These are phyloP conservation scores for Diaporthe sp. DNA, from an alignment of 2,329 filamentous ascomycete species.

Conservation along the genomic window DNA sequence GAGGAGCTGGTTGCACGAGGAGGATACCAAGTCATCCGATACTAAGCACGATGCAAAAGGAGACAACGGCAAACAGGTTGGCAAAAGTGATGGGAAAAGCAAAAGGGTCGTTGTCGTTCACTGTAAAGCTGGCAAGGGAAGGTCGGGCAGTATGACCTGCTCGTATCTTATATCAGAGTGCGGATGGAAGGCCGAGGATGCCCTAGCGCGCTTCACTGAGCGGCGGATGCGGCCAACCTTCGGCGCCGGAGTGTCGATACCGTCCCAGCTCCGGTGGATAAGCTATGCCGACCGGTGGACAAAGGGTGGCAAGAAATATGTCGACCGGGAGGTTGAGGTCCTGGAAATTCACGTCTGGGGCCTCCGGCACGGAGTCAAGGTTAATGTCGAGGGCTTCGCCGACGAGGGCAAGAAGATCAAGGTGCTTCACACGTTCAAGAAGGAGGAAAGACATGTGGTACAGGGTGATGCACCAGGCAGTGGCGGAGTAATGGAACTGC, in stretches of 20 bases:
- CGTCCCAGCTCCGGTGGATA: slow-evolving; percentile 90
- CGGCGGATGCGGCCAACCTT: slow-evolving; percentile 91
- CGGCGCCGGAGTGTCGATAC: slow-evolving; percentile 90
- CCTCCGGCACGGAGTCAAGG: slow-evolving; percentile 86
- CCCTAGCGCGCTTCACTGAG: slow-evolving; percentile 75
- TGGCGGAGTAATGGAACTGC: slow-evolving; percentile 62
- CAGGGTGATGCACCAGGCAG: slow-evolving; percentile 67
- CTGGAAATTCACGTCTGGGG: slow-evolving; percentile 93
- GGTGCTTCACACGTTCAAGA: slow-evolving; percentile 83
- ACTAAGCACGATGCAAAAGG: slow-evolving; percentile 40
- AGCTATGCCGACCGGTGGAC: slow-evolving; percentile 92
- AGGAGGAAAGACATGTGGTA: slow-evolving; percentile 78
- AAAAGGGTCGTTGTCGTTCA: slow-evolving; percentile 88
- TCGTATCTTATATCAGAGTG: slow-evolving; percentile 93
- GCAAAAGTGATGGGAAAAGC: slow-evolving; percentile 39
- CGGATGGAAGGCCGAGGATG: slow-evolving; percentile 67
- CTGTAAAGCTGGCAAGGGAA: slow-evolving; percentile 96
- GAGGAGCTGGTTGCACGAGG: slow-evolving; percentile 83
- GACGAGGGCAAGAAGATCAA: slow-evolving; percentile 93
- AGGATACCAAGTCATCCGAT: slow-evolving; percentile 46
- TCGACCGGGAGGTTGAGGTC: slow-evolving; percentile 86
- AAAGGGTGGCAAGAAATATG: slow-evolving; percentile 79
- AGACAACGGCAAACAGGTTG: not conserved
- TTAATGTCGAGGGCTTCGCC: slow-evolving; percentile 85
- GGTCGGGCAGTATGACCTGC: slow-evolving; percentile 89